A percentile compares a stretch with the other conserved stretches of the same genome.
Evolutionary conservation across 2,329 filamentous ascomycete genomes (phyloP).

Genomic region (Colletotrichum sp.): DNA sequence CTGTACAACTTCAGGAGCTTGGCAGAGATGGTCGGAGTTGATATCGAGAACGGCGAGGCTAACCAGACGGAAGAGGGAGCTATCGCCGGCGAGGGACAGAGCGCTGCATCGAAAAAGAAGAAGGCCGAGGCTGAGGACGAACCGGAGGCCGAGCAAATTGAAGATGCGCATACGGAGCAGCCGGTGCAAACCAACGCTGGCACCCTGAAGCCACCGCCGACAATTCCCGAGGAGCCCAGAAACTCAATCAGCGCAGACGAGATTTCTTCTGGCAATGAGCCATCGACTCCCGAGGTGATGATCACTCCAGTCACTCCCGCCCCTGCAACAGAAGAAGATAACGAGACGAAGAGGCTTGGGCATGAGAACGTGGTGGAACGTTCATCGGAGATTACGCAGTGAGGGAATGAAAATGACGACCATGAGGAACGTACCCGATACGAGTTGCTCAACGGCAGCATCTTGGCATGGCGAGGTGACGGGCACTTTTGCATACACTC

Average conservation of each 20-base stretch:
- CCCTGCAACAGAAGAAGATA: slow-evolving; percentile 32
- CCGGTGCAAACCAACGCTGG: slow-evolving; percentile 21
- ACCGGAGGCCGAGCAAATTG: slow-evolving; percentile 37
- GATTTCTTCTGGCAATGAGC: slow-evolving; percentile 12
- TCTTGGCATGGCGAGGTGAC: neutral
- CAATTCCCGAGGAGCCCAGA: slow-evolving; percentile 29
- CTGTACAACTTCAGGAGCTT: slow-evolving; percentile 93
- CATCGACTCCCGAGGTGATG: slow-evolving; percentile 46
- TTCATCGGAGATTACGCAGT: slow-evolving; percentile 38
- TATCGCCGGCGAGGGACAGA: slow-evolving; percentile 28
- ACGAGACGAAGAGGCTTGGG: slow-evolving; percentile 50
- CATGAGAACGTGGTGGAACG: slow-evolving; percentile 41
- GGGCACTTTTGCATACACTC: slow-evolving; percentile 17
- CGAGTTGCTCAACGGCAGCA: neutral
- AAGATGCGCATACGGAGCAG: slow-evolving; percentile 28
- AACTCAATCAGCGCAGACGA: slow-evolving; percentile 24
- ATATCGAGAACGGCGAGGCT: slow-evolving; percentile 55
- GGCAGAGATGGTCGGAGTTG: slow-evolving; percentile 79
- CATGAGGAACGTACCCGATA: neutral
- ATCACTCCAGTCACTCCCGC: slow-evolving; percentile 58
- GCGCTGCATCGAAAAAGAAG: slow-evolving; percentile 12
- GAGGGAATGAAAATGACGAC: slow-evolving; percentile 5
- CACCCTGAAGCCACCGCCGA: slow-evolving; percentile 13
- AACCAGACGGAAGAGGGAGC: slow-evolving; percentile 32
- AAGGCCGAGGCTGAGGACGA: slow-evolving; percentile 40